phyloP scores from a whole-genome alignment of 768 basidiomycete genomes.

The Gyrodon lividus region DNA sequence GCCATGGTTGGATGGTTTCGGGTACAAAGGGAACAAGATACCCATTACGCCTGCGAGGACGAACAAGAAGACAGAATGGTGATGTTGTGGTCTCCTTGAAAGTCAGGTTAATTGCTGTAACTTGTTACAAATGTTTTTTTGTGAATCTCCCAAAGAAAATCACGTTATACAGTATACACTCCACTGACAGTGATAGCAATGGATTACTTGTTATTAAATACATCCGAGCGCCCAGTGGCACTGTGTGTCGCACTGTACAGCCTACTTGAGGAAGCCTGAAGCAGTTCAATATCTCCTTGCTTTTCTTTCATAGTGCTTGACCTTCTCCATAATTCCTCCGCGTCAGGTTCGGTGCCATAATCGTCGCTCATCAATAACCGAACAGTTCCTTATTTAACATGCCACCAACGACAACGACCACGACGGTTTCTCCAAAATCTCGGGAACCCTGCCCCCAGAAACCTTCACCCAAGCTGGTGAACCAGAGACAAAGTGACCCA shows the following conservation, averaged over 20 bases:
- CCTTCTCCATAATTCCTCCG: not conserved
- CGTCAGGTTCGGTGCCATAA: not conserved
- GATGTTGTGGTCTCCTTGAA: constrained; percentile 13
- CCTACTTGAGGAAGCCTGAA: no score
- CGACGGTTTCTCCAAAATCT: constrained; percentile 12
- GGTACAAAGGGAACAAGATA: constrained; percentile 80
- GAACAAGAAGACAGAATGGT: constrained; percentile 72
- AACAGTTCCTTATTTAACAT: constrained; percentile 10
- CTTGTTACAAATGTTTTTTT: not conserved
- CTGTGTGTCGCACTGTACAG: not conserved
- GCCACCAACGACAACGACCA: constrained; percentile 11
- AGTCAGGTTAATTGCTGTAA: not conserved
- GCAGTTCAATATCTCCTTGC: not conserved
- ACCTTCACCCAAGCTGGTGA: constrained; percentile 13
- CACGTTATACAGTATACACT: no score
- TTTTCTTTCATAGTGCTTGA: not conserved
- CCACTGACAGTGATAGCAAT: no score
- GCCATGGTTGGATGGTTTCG: constrained; percentile 98
- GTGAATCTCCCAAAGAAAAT: not conserved
- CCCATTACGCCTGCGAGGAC: constrained; percentile 45
- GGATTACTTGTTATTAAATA: no score
- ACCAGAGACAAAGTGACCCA: not conserved
- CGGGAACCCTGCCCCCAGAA: constrained; percentile 15
- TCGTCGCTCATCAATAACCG: not conserved
- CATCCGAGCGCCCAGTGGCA: not conserved